Conservation (phyloP, 2,329 filamentous ascomycete species). For the Rosellinia necatrix region DNA sequence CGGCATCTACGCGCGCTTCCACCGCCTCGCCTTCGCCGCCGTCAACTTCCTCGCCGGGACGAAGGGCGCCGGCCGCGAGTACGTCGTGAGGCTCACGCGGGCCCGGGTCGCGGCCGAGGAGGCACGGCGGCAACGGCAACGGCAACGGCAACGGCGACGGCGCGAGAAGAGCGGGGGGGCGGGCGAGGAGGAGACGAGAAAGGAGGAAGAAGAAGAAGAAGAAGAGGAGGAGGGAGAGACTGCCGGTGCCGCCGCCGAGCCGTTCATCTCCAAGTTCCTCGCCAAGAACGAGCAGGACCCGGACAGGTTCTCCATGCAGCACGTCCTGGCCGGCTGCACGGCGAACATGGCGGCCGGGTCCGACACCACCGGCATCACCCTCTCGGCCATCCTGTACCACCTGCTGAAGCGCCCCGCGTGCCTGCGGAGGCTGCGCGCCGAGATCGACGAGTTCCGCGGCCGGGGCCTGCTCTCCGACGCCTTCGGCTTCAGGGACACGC, state of each 20-base stretch:
- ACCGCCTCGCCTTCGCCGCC: slow-evolving; percentile 20
- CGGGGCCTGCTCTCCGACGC: slow-evolving; percentile 13
- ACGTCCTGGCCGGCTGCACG: slow-evolving; percentile 30
- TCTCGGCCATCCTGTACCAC: slow-evolving; percentile 40
- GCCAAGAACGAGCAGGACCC: slow-evolving; percentile 34
- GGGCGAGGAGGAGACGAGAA: background rate
- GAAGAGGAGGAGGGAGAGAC: background rate
- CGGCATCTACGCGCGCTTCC: slow-evolving; percentile 32
- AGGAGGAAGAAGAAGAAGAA: background rate
- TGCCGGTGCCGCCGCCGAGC: slow-evolving; percentile 9
- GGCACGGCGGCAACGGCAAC: background rate
- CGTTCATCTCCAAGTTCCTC: slow-evolving; percentile 40
- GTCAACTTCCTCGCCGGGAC: slow-evolving; percentile 21
- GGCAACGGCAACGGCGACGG: no score
- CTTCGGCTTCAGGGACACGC: slow-evolving; percentile 36
- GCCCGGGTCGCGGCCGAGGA: slow-evolving; percentile 25
- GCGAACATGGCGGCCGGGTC: slow-evolving; percentile 43
- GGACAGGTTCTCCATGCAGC: slow-evolving; percentile 38
- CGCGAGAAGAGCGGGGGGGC: no score
- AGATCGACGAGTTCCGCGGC: slow-evolving; percentile 42
- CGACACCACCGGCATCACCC: slow-evolving; percentile 44
- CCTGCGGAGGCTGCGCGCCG: slow-evolving; percentile 43
- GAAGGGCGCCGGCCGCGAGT: slow-evolving; percentile 34
- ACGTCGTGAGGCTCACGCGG: slow-evolving; percentile 36
- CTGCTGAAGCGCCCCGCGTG: slow-evolving; percentile 33